Conservation (phyloP, 345 rosid genomes). For the Mallotus nudiflorus region DNA sequence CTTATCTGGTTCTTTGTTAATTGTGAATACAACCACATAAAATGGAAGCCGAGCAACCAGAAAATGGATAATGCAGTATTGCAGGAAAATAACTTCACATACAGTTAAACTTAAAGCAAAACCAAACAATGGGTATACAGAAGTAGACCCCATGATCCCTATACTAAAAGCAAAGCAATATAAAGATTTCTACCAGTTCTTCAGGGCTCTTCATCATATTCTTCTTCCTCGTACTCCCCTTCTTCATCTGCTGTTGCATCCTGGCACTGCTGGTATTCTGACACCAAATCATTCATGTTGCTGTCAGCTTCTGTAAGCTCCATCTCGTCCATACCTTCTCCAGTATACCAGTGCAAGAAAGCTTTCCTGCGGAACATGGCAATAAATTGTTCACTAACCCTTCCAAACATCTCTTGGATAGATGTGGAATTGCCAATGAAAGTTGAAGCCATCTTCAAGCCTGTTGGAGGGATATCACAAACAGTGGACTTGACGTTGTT, state of each 20-base stretch:
- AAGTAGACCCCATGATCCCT: background rate
- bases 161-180: constrained; percentile 3
- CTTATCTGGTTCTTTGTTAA: background rate
- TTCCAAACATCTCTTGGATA: constrained; percentile 80
- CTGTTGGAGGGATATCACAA: constrained; percentile 78
- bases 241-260: constrained; percentile 85
- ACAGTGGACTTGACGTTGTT: constrained; percentile 83
- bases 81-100: background rate
- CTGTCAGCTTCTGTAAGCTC: constrained; percentile 83
- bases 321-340: constrained; percentile 88
- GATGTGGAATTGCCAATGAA: constrained; percentile 78
- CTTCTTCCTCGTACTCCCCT: constrained; percentile 60
- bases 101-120: background rate
- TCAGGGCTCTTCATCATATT: constrained; percentile 43
- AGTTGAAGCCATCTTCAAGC: constrained; percentile 76
- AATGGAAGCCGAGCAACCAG: too few species aligned
- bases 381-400: constrained; percentile 84
- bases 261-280: constrained; percentile 82
- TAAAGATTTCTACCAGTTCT: too few species aligned
- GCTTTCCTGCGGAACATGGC: constrained; percentile 91
- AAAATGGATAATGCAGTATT: constrained; percentile 8
- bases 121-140: background rate
- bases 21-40: background rate
- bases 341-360: constrained; percentile 88
- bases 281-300: constrained; percentile 77